A percentile compares a stretch with the other conserved stretches of the same genome.
phyloP scores from a whole-genome alignment of 169 alveolate species.

The Sarcocystis neurona region DNA sequence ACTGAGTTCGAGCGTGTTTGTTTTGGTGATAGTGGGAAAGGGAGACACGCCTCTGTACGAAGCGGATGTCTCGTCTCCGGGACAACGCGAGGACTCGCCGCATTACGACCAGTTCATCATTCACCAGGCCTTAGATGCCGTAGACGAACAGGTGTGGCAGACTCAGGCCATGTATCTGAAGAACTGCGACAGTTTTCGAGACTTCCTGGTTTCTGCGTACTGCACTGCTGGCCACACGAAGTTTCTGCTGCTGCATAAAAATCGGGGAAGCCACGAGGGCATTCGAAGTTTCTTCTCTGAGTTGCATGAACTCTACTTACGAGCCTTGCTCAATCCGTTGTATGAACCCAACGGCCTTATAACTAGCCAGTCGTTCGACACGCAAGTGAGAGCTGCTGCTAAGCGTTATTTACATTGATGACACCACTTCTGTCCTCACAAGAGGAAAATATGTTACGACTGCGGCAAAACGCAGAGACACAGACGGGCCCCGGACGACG shows the following conservation, averaged over 20 bases:
- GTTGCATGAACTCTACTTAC: conserved; percentile 83
- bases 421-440: neutral
- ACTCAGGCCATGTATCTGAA: conserved; percentile 78
- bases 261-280: conserved; percentile 69
- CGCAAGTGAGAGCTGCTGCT: conserved; percentile 63
- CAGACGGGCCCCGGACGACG: too few species aligned
- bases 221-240: conserved; percentile 82
- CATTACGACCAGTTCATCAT: conserved; percentile 86
- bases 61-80: conserved; percentile 85
- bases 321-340: conserved; percentile 66
- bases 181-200: conserved; percentile 83
- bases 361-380: conserved; percentile 58
- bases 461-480: too few species aligned
- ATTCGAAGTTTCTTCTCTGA: conserved; percentile 79
- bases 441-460: too few species aligned
- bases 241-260: conserved; percentile 80
- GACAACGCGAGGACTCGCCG: conserved; percentile 83
- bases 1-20: conserved; percentile 68
- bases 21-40: conserved; percentile 85
- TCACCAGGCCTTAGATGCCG: conserved; percentile 86
- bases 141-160: conserved; percentile 83
- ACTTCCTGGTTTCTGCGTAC: conserved; percentile 84
- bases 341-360: conserved; percentile 63
- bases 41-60: conserved; percentile 87
- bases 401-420: conserved; percentile 43